Percentiles rank a stretch among this genome's conserved stretches.
These are phyloP conservation scores for Trypethelium eluteriae DNA, from an alignment of 495 filamentous ascomycete species.

Conservation along the genomic window DNA sequence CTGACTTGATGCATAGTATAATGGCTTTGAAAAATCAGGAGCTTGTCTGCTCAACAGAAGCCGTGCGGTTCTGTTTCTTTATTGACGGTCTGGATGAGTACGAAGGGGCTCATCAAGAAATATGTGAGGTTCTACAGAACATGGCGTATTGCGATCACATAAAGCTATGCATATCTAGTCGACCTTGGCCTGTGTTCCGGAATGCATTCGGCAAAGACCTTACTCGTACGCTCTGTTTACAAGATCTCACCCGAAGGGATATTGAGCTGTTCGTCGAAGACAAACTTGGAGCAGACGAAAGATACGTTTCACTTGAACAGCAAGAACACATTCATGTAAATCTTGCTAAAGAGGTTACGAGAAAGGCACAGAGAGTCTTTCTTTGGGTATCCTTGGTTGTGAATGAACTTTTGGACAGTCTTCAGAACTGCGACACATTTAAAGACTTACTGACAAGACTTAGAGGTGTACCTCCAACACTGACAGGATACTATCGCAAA, in stretches of 20 bases:
- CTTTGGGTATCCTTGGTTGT: background rate
- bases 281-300: background rate
- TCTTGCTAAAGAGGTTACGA: background rate
- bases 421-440: background rate
- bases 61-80: background rate
- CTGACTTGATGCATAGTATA: too few species aligned
- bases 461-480: too few species aligned
- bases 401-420: background rate
- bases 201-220: background rate
- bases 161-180: background rate
- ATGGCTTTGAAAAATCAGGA: background rate
- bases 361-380: background rate
- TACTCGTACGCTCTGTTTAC: background rate
- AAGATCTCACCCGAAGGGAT: background rate
- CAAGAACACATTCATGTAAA: background rate
- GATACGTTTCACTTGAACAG: background rate
- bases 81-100: background rate
- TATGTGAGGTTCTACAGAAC: background rate
- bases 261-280: background rate
- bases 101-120: background rate
- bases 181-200: background rate
- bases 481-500: too few species aligned
- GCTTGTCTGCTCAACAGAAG: background rate
- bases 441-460: background rate
- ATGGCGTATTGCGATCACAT: background rate